phyloP scores from a whole-genome alignment of 2,329 filamentous ascomycete genomes.

The Penicillium sclerotigenum region DNA sequence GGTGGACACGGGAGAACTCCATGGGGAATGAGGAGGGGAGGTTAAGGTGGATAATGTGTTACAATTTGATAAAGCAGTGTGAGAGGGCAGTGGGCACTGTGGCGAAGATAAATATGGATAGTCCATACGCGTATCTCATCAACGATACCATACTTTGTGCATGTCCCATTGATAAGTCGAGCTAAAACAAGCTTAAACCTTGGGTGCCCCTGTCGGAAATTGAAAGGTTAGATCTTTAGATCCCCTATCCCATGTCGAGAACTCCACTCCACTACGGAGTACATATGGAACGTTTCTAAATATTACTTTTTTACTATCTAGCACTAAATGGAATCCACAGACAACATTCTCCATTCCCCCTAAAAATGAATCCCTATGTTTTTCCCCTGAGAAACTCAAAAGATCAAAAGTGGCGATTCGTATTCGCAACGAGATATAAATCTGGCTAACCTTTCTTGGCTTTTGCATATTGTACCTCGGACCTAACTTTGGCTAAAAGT shows the following conservation, averaged over 20 bases:
- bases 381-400: not conserved
- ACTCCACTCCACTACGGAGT: not conserved
- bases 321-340: not conserved
- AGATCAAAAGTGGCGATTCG: conserved; percentile 1
- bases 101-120: conserved; percentile 3
- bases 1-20: conserved; percentile 10
- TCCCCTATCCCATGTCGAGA: not conserved
- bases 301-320: not conserved
- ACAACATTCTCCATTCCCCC: not conserved
- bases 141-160: not conserved
- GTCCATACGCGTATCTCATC: conserved; percentile 3
- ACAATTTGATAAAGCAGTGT: not conserved
- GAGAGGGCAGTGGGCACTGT: not conserved
- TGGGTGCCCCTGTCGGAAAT: conserved; percentile 13
- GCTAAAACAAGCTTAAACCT: conserved; percentile 24
- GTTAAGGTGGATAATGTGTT: conserved; percentile 1
- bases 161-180: conserved; percentile 10
- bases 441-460: not conserved
- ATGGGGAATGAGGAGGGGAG: conserved; percentile 1
- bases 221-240: conserved; percentile 7
- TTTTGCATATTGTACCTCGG: not conserved
- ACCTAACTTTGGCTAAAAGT: not conserved
- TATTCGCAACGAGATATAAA: not conserved
- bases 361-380: not conserved
- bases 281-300: not conserved